A percentile compares a stretch with the other conserved stretches of the same genome.
These are phyloP conservation scores for Immersiporthe knoxdaviesiana DNA, from an alignment of 2,329 filamentous ascomycete genomes.

Conservation along the genomic window DNA sequence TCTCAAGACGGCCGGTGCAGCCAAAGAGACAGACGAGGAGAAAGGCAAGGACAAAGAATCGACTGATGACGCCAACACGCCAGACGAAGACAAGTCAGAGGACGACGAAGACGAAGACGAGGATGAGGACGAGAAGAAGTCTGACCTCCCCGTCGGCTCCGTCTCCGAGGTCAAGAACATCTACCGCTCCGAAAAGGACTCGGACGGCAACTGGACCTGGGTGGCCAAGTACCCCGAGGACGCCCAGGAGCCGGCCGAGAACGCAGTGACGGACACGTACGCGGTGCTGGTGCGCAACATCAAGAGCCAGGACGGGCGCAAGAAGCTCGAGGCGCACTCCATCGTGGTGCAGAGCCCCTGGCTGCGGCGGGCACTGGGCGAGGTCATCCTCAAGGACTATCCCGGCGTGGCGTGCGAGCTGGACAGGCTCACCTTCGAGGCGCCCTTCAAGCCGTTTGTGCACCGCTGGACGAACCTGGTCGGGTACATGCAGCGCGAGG, in stretches of 20 bases:
- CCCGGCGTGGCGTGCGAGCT: slow-evolving; percentile 63
- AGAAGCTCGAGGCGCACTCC: slow-evolving; percentile 63
- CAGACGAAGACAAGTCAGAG: background rate
- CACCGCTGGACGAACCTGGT: slow-evolving; percentile 63
- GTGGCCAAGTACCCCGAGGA: slow-evolving; percentile 58
- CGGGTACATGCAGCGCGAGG: slow-evolving; percentile 44
- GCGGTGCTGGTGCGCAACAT: slow-evolving; percentile 63
- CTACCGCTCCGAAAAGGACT: slow-evolving; percentile 48
- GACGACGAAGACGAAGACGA: slow-evolving; percentile 19
- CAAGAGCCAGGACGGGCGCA: slow-evolving; percentile 60
- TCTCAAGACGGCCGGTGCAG: background rate
- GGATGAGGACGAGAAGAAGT: slow-evolving; percentile 10
- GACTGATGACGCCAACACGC: background rate
- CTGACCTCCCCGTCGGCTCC: slow-evolving; percentile 38
- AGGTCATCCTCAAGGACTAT: slow-evolving; percentile 57
- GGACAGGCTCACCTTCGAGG: slow-evolving; percentile 62
- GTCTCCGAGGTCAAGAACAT: slow-evolving; percentile 47
- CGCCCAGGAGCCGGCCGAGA: slow-evolving; percentile 60
- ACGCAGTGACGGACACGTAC: slow-evolving; percentile 63
- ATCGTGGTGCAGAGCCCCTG: slow-evolving; percentile 66
- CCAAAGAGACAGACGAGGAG: background rate
- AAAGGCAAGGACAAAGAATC: background rate
- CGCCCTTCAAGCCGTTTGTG: slow-evolving; percentile 66
- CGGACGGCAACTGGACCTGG: slow-evolving; percentile 57
- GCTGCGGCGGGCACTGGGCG: slow-evolving; percentile 59